These are phyloP conservation scores for Fraxinus anomala DNA, from an alignment of 257 asterid genomes.

Conservation along the genomic window DNA sequence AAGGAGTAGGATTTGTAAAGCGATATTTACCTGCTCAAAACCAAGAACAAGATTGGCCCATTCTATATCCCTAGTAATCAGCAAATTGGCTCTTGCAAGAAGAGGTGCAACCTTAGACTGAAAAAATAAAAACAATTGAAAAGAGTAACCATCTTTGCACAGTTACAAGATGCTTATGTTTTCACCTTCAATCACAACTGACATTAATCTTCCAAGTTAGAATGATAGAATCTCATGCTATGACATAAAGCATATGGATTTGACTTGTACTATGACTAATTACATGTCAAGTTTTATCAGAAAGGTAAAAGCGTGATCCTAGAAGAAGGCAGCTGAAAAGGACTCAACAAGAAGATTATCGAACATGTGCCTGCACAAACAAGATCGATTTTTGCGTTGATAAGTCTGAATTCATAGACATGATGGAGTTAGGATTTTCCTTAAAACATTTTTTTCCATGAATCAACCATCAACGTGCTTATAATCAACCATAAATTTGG, in stretches of 20 bases:
- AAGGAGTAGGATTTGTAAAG: conserved; percentile 23
- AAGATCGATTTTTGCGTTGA: not conserved
- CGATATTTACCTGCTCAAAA: conserved; percentile 82
- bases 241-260: not conserved
- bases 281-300: not conserved
- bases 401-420: not conserved
- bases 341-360: not conserved
- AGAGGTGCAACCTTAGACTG: conserved; percentile 85
- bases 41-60: conserved; percentile 94
- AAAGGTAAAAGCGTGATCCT: not conserved
- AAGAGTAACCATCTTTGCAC: not conserved
- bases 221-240: conserved; percentile 1
- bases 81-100: conserved; percentile 94
- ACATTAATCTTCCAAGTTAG: not conserved
- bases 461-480: not conserved
- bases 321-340: not conserved
- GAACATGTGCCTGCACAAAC: not conserved
- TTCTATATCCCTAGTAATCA: conserved; percentile 97
- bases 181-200: conserved; percentile 17
- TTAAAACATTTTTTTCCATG: not conserved
- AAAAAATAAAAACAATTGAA: conserved; percentile 31
- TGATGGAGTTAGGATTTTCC: not conserved
- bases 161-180: conserved; percentile 20
- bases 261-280: not conserved
- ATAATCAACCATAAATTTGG: not conserved